Evolutionary conservation across 208 protist genomes (phyloP), one percentile per base, ranked within the genome.

Genomic region (Wallacemonas rigidus): DNA sequence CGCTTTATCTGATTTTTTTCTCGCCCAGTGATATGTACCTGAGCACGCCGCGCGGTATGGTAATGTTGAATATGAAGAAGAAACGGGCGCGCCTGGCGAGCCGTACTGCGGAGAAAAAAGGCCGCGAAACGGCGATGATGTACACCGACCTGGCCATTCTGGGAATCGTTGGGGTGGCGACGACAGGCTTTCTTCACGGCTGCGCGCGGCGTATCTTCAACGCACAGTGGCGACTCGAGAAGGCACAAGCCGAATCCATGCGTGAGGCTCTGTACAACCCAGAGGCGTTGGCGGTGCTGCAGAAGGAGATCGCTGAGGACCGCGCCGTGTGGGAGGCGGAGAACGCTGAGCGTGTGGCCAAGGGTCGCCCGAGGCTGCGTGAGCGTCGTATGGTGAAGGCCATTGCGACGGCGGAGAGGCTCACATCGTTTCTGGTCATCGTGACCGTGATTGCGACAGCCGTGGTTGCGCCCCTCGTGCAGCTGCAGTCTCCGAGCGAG

Each of bases 121-220:
- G 69, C 39, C 6, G 40, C 51, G 26, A 58, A 26, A 3, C 69
- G n/a, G 54, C 54, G 57, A 56, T 76, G 57, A 45, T 92, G n/a
- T 90, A 83, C 75, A 50, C 82, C 14, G 87, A 92, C 65, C 72
- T 89, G 54, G 63, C 86, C 26, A 45, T 87, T 1, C 69, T 82
- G 5, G 43, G 85, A 2, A 17, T 90, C 35, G 67, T 82, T 64
- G 56, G 65, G 4, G 47, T 92, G 54, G 55, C 77, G 40, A 48
- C 57, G n/a, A 83, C 78, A 53, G 60, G 62, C 40, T 76, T 84
- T 41, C 65, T 90, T 1, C 72, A 64, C 48, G 79, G 80, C 6
- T 78, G 81, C 67, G 67, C 71, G 11, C 51, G 54, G 67, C 65
- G 26, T 44, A 69, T 55, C 5, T 39, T 45, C 47, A 65, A 61